Evolutionary conservation across 2,329 filamentous ascomycete genomes (phyloP), one percentile per base, ranked within the genome.

Genomic region (Alternaria sp.): DNA sequence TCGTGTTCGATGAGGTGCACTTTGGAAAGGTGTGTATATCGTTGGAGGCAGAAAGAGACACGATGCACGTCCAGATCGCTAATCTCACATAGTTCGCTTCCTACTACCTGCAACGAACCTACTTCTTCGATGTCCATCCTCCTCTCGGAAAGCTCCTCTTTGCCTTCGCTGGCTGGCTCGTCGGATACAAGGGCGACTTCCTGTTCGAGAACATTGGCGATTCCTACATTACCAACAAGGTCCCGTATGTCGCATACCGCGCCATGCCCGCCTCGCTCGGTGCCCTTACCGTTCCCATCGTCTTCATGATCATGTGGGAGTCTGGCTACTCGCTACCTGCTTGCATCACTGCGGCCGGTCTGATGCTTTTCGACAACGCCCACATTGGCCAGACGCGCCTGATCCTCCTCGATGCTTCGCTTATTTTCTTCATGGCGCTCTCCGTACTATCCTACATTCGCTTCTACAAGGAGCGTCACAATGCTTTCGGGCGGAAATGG

Each of bases 81-180:
- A 61, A 78, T 59, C 28, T 19, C 23, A 19, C 25, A 21, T 62
- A 85, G 82, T 85, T 86, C 68, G 84, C 83, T 68, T 88, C 87
- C 12, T 89, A 90, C 81, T 99, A 99, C 81, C 90, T 99, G 73
- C 91, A 97, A 83, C 91, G 93, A 75, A 97, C 93, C 66, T 99
- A 98, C 85, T 99, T 99, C 87, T 99, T 99, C 89, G 96, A 99
- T 84, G 96, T 99, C 59, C 96, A 99, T 81, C 96, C 96, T 71
- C 96, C 96, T 15, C 96, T 99, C 74, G 96, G 93, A 81, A 99
- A 99, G 86, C 93, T 99, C 64, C 90, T 99, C 54, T 98, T 98
- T 79, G 96, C 94, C 71, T 89, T 97, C 69, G 93, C 97, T 83
- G 96, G 96, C 79, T 99, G 96, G 96, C 87, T 98, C 58, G 92